Evolutionary conservation across 495 filamentous ascomycete species (phyloP), one percentile per base, ranked within the genome.

Genomic region (Daldinia loculata): DNA sequence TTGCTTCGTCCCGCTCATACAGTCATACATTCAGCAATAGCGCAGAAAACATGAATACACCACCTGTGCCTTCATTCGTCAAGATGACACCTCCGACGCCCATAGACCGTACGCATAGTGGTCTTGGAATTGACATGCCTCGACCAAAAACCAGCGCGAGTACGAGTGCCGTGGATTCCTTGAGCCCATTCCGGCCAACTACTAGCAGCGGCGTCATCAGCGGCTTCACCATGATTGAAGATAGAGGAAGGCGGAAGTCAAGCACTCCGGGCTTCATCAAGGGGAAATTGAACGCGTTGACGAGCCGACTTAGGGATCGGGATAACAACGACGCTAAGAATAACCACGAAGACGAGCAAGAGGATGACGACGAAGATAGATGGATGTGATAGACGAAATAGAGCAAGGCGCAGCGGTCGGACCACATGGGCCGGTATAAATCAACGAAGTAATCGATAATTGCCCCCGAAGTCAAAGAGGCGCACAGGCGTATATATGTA

Each of bases 1-100:
- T 82, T 14, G 81, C 83, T 6, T 81, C 78, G 41, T 82, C 79
- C 30, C 80, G 80, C 43, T 84, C 82, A 12, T 77, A 80, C 50
- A 75, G 61, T 24, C 64, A 70, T 24, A 48, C 60, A 30, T 24
- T 43, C 12, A 58, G 38, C 14, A 68, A 60, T 38, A 50, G 64
- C 45, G 43, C 34, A 9, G 68, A 60, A 48, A 60, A 30, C 45
- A 67, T 64, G n/a, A 62, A 41, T 9, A 38, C 75, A 50, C 43
- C 68, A 5, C 75, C 77, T 6, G 64, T 80, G 34, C 78, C 82
- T 0, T 76, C 71, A 6, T 81, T 80, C 56, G 55, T 81, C 9
- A 80, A 75, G 59, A 82, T 81, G 80, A 80, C 77, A 41, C 79
- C 80, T 43, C 76, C 82, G 1, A 80, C 81, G 11, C 77, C 80